A percentile compares a stretch with the other conserved stretches of the same genome.
Evolutionary conservation across 1,284 basidiomycete species (phyloP).

Genomic region (Macrocybe sp.): DNA sequence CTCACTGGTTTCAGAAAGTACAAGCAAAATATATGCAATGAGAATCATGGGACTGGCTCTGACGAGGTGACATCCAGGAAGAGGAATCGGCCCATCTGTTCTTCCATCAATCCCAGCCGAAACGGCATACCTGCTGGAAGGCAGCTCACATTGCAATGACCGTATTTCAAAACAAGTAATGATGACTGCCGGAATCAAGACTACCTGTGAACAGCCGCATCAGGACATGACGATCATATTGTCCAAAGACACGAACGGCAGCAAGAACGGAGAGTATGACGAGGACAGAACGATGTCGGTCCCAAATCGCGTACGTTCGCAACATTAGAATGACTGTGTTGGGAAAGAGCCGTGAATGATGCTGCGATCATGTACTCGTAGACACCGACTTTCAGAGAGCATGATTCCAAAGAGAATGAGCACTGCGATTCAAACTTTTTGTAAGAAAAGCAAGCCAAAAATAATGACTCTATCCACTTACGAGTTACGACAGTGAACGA

Average conservation of each 20-base stretch:
- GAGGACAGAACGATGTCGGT: conserved; percentile 27
- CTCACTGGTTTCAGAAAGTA: conserved; percentile 36
- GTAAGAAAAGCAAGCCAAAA: not conserved
- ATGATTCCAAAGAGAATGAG: conserved; percentile 31
- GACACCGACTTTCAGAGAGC: conserved; percentile 29
- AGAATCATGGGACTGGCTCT: conserved; percentile 31
- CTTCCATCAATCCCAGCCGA: not conserved
- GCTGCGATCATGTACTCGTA: not conserved
- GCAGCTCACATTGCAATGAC: conserved; percentile 19
- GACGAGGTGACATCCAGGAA: conserved; percentile 25
- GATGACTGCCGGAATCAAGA: conserved; percentile 27
- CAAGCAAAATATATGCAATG: conserved; percentile 33
- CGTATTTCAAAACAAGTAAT: conserved; percentile 28
- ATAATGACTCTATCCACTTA: conserved; percentile 10
- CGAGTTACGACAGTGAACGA: conserved; percentile 26
- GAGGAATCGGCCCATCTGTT: conserved; percentile 13
- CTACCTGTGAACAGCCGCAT: conserved; percentile 15
- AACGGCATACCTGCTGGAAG: not conserved
- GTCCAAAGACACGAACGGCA: conserved; percentile 14
- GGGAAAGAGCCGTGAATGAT: not conserved
- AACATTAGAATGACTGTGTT: conserved; percentile 30
- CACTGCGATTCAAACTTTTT: conserved; percentile 19
- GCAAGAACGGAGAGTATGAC: conserved; percentile 22
- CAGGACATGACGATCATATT: not conserved
- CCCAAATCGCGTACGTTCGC: conserved; percentile 41